These are phyloP conservation scores for Nicotiana paniculata DNA, from an alignment of 257 asterid genomes.

Conservation along the genomic window DNA sequence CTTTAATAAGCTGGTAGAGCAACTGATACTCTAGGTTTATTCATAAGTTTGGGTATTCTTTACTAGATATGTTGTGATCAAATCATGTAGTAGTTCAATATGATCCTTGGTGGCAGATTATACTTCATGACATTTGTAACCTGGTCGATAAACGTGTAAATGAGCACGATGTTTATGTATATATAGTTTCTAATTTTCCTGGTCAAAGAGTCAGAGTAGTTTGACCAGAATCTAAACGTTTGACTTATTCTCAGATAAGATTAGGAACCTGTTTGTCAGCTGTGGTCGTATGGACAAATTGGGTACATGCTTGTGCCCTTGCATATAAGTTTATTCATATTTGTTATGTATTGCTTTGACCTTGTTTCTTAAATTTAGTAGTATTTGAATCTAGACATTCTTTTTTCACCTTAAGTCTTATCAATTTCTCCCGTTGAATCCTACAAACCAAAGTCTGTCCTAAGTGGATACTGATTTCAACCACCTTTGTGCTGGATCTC, in stretches of 20 bases:
- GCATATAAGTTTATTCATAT: not conserved
- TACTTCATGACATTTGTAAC: not conserved
- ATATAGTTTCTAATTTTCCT: not conserved
- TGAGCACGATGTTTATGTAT: not conserved
- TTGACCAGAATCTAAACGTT: not conserved
- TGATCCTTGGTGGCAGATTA: not conserved
- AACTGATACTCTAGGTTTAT: not conserved
- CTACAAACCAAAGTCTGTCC: not conserved
- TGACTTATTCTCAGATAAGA: not conserved
- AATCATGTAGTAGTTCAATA: not conserved
- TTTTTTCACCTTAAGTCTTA: not conserved
- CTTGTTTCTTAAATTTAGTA: not conserved
- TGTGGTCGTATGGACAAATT: not conserved
- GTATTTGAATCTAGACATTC: not conserved
- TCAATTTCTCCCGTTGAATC: not conserved
- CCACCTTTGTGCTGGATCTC: not conserved
- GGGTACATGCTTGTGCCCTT: not conserved
- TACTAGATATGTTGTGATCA: not conserved
- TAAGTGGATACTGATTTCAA: not conserved
- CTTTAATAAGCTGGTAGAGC: not conserved
- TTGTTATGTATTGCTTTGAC: not conserved
- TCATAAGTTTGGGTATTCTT: not conserved
- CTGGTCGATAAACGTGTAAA: constrained; percentile 1
- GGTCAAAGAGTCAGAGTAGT: not conserved
- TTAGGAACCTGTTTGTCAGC: not conserved